Evolutionary conservation across 768 basidiomycete genomes (phyloP), one percentile per base, ranked within the genome.

Genomic region (Tubosaeta sp.): DNA sequence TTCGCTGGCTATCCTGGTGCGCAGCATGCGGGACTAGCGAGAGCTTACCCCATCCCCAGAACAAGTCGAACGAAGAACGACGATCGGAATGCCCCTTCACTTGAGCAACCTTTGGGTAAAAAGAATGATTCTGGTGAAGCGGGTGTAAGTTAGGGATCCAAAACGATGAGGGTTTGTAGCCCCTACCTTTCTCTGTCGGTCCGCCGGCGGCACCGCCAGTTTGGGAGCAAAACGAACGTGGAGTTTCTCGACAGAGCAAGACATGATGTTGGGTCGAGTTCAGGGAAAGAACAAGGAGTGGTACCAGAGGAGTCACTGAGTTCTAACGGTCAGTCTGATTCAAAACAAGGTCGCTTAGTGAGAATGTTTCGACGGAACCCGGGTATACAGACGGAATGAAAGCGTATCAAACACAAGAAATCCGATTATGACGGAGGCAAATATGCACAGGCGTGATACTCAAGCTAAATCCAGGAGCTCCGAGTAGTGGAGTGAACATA

Each of bases 51-150:
- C 56, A 63, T 39, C 56, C 59, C 76, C 75, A 76, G 53, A 58
- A 69, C 32, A 74, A 59, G 54, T 76, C 76, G 22, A 61, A 61
- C n/a, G 64, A 72, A 19, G 51, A 53, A 48, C 48, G 60, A 43
- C 72, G 62, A 54, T 69, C 64, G 9, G 65, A 63, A 36, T 36
- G 51, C 44, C 68, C 71, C 51, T 69, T 74, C 30, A 60, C 58
- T 51, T 75, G 73, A 14, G 74, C 74, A 46, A 76, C 70, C 48
- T 61, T 69, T 25, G 75, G 76, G 49, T 75, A 76, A 19, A 63
- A 59, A 12, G 70, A 45, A 49, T 59, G 65, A 44, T 52, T 48
- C 68, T 67, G 51, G 8, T 19, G 44, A 13, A 12, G 18, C 19
- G 11, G 2, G 16, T 12, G 18, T 41, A 5, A 30, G 19, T n/a